Conservation (phyloP, 2,329 filamentous ascomycete genomes). For the Penicillium concentricum region DNA sequence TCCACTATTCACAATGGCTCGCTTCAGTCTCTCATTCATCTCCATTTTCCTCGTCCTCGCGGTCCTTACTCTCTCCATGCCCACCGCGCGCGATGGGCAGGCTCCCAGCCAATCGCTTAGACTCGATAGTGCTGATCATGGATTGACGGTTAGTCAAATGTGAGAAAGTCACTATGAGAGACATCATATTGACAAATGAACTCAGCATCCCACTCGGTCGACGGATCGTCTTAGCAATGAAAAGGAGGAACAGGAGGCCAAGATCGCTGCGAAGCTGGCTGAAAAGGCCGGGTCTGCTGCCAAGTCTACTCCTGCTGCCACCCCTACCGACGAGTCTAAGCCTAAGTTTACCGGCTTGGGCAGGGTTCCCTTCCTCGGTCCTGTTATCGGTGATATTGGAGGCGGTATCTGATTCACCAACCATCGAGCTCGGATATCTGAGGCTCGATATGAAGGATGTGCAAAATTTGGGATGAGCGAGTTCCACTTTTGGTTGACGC, state of each 20-base stretch:
- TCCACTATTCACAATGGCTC: slow-evolving; percentile 28
- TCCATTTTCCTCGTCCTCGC: slow-evolving; percentile 32
- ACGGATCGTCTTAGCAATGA: slow-evolving; percentile 13
- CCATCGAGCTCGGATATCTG: not conserved
- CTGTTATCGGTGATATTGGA: slow-evolving; percentile 18
- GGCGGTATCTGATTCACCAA: slow-evolving; percentile 11
- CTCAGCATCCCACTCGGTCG: slow-evolving; percentile 17
- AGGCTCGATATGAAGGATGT: not conserved
- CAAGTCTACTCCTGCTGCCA: slow-evolving; percentile 9
- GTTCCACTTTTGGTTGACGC: not conserved
- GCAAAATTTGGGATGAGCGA: not conserved
- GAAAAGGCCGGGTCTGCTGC: not conserved
- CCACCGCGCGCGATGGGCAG: slow-evolving; percentile 20
- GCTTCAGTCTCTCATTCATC: slow-evolving; percentile 31
- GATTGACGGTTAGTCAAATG: slow-evolving; percentile 18
- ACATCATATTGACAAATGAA: not conserved
- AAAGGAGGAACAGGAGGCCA: slow-evolving; percentile 5
- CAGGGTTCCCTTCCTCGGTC: slow-evolving; percentile 26
- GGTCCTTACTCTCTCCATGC: slow-evolving; percentile 29
- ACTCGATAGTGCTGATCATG: slow-evolving; percentile 12
- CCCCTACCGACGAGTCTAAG: slow-evolving; percentile 10
- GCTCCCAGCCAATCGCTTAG: not conserved
- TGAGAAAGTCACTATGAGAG: not conserved
- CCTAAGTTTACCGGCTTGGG: slow-evolving; percentile 20
- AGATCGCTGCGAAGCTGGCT: not conserved